Percentiles rank a stretch among this genome's conserved stretches.
Conservation (phyloP, 129 eudicot species). For the Helichrysum umbraculigerum region DNA sequence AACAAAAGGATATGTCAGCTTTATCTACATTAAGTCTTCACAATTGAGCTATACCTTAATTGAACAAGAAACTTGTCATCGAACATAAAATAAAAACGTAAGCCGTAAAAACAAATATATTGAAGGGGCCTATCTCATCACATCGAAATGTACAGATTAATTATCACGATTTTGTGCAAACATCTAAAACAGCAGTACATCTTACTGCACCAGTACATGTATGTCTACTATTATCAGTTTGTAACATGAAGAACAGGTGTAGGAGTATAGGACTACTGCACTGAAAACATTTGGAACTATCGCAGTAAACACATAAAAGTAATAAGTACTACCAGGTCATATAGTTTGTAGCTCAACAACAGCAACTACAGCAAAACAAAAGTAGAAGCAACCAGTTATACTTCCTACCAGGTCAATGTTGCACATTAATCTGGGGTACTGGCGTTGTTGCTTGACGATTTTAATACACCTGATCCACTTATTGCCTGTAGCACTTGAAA, state of each 20-base stretch:
- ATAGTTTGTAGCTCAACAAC: background rate
- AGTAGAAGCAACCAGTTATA: background rate
- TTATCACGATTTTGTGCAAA: background rate
- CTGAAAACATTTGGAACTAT: background rate
- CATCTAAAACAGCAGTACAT: background rate
- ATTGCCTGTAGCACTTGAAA: conserved; percentile 26
- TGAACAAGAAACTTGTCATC: background rate
- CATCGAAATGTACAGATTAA: background rate
- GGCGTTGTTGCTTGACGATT: conserved; percentile 22
- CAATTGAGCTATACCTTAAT: background rate
- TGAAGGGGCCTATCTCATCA: background rate
- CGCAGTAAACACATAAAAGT: background rate
- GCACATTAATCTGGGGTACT: background rate
- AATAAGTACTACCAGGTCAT: conserved; percentile 11
- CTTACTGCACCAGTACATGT: background rate
- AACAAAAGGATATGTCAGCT: background rate
- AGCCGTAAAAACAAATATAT: background rate
- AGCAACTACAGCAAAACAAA: background rate
- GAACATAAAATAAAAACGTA: background rate
- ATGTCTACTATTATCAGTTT: too few species aligned
- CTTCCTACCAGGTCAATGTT: background rate
- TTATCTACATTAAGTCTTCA: background rate
- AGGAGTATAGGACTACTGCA: background rate
- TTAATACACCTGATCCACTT: conserved; percentile 21
- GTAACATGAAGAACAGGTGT: background rate